Conservation (phyloP, 352 stramenopile genomes). For the Elongisporangium undulatum region DNA sequence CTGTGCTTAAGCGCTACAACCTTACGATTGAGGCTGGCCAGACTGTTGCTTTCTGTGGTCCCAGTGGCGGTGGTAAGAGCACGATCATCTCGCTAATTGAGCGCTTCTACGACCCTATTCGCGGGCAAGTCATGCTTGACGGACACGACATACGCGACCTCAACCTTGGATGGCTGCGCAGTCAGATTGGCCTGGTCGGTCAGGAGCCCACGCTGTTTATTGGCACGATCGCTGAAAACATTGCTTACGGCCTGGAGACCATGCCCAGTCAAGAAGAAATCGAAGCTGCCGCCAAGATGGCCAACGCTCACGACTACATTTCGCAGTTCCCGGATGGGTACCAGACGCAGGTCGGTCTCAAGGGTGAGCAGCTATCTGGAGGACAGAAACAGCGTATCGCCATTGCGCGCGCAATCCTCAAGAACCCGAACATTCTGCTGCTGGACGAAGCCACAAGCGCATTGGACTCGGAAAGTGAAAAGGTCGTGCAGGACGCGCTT, state of each 20-base stretch:
- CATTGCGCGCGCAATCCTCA: slow-evolving; percentile 33
- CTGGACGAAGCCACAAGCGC: slow-evolving; percentile 48
- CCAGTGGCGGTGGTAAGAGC: slow-evolving; percentile 86
- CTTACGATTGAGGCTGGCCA: slow-evolving; percentile 36
- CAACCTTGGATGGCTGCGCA: slow-evolving; percentile 67
- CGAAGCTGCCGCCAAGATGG: slow-evolving; percentile 50
- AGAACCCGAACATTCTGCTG: slow-evolving; percentile 36
- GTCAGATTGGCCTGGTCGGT: slow-evolving; percentile 22
- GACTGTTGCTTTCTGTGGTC: slow-evolving; percentile 86
- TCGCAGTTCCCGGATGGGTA: slow-evolving; percentile 31
- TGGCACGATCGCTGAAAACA: slow-evolving; percentile 14
- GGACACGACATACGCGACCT: slow-evolving; percentile 57
- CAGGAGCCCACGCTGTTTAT: slow-evolving; percentile 14
- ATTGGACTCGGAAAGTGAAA: slow-evolving; percentile 36
- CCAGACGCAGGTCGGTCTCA: slow-evolving; percentile 34
- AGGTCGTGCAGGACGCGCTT: slow-evolving; percentile 31
- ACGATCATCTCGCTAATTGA: slow-evolving; percentile 79
- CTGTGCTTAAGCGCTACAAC: slow-evolving; percentile 82
- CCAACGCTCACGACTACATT: slow-evolving; percentile 35
- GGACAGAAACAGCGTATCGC: slow-evolving; percentile 41
- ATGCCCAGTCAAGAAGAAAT: slow-evolving; percentile 86
- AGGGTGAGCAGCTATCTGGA: slow-evolving; percentile 25
- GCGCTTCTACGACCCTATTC: slow-evolving; percentile 72
- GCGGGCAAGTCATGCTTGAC: slow-evolving; percentile 69
- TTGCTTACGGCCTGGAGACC: slow-evolving; percentile 32